Evolutionary conservation across 2,329 filamentous ascomycete genomes (phyloP), one percentile per base, ranked within the genome.

Genomic region (Pseudogymnoascus sp.): DNA sequence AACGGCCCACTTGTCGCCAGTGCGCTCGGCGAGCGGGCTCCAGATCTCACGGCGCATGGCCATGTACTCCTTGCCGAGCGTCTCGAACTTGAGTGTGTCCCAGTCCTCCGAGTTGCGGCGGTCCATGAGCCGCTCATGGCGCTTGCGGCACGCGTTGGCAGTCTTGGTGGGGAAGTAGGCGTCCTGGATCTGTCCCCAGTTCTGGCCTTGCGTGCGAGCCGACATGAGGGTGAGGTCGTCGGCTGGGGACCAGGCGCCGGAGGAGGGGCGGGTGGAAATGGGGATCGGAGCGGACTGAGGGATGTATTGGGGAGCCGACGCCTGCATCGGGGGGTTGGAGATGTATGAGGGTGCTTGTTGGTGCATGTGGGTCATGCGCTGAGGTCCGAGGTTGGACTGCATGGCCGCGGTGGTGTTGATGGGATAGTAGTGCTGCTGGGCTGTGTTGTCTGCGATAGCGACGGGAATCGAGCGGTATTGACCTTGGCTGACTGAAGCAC

Each of bases 71-170:
- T 84, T 84, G 38, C 90, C 89, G 42, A 96, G 79, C 9, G 81
- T 80, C 73, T 93, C 89, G 23, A 93, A 79, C 78, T 90, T 90
- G 68, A 87, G 80, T 19, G 83, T 83, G 70, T 93, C 89, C 87
- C 90, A 95, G 71, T 93, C 88, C 64, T 72, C 80, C 72, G 64
- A 73, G 67, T 64, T 70, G 4, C 68, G 82, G 68, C 87, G 85
- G 76, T 93, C 89, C 81, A 93, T 87, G 68, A 96, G 78, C 42
- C 91, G 83, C 76, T 96, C 91, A 71, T 96, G 91, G 63, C 91
- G 85, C 78, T 96, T 96, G 67, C 91, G 89, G 77, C 91, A 96
- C 17, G 92, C 92, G 74, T 95, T 95, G 64, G 88, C 33, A 8
- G 84, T 86, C 79, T 96, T 96, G 73, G 77, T 81, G 1, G 87